Evolutionary conservation across 179 eudicot genomes (phyloP), one percentile per base, ranked within the genome.

Genomic region (Silene coronaria): DNA sequence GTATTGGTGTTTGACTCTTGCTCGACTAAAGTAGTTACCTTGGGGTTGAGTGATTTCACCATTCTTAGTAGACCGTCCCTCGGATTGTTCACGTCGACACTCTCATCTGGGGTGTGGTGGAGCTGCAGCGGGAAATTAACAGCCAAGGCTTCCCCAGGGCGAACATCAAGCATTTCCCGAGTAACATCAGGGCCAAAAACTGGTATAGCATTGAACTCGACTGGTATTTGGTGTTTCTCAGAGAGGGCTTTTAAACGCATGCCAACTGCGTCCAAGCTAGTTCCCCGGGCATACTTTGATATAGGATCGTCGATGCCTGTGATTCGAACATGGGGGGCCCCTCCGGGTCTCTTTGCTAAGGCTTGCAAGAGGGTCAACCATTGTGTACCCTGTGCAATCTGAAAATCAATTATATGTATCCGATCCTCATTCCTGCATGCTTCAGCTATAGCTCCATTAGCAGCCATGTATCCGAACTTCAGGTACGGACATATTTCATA

Each of bases 401-500:
- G 97, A 80, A 90, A 94, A 81, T 94, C 98, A 12, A 94, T 75
- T 17, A 94, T 94, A 82, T 94, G 98, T 72, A 94, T 89, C n/a
- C 81, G 82, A 59, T 88, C 91, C 82, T 89, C 98, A 6, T 82
- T 86, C 73, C 83, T 88, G 79, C 94, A 92, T 5, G 98, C 98
- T 53, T 94, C 98, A 0, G 98, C 97, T 13, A 94, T 94, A 2
- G 98, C 98, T 58, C 98, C 98, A 68, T 94, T 94, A 1, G 98
- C 98, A 12, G 96, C 95, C 96, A 94, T 90, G 82, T 92, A 92
- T 32, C 98, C 98, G 19, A 94, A 94, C 68, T 94, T 94, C 34
- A 94, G 64, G 67, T 94, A 94, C 6, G 97, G 98, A 80, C 97
- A 94, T 21, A 90, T 79, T 69, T 94, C 97, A 46, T 94, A 92